Evolutionary conservation across 495 filamentous ascomycete species (phyloP), one percentile per base, ranked within the genome.

Genomic region (Xylaria castorea): DNA sequence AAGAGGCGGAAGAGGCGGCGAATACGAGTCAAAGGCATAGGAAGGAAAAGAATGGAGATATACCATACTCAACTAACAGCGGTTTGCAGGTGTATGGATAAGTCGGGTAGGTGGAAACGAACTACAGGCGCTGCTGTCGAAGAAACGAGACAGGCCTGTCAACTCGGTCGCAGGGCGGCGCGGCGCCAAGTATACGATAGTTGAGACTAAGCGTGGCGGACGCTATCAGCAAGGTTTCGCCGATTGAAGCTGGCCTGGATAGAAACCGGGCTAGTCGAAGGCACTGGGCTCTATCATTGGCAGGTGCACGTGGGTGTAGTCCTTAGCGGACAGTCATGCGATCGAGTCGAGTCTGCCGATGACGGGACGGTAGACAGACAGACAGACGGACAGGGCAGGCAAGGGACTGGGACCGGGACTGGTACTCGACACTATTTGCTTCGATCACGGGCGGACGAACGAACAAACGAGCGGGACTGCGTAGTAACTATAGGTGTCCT

Each of bases 201-300:
- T 72, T 67, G 62, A 51, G 62, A 48, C 63, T 67, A 67, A 50
- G 50, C 51, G 70, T 25, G 38, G 53, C 61, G 55, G 51, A 66
- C 40, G 70, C 42, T 72, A 48, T 61, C 46, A 67, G 27, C 51
- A 72, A 67, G 70, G 51, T 72, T 72, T 71, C 40, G 63, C 70
- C 51, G 70, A 53, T 7, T 27, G 55, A 32, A 67, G 70, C 38
- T 58, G 63, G 70, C n/a, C 70, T 61, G 70, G 61, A 48, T 63
- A 66, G 38, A 67, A 67, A 67, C 51, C 30, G 62, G 34, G 53
- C 42, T 57, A 67, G 48, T 66, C 50, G 62, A 46, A 57, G 50
- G 40, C 53, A n/a, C 70, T 72, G 40, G 70, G 70, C 70, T 66
- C 38, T 63, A 25, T 72, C 70, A 72, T 72, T 72, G 70, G 70